phyloP scores from a whole-genome alignment of 2,329 filamentous ascomycete species.

The Fusarium sp. region DNA sequence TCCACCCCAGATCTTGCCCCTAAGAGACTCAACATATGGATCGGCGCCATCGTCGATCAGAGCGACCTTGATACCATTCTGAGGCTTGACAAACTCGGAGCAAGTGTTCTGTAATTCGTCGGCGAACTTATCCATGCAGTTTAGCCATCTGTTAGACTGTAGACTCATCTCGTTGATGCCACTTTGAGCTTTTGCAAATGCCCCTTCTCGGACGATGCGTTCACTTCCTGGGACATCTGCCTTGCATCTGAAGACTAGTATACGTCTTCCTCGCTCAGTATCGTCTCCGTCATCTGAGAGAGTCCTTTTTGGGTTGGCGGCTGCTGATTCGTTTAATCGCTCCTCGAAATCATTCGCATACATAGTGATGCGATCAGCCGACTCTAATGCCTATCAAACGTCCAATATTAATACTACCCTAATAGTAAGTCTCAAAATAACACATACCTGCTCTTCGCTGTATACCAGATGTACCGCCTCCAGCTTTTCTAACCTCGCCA shows the following conservation, averaged over 20 bases:
- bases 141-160: not conserved
- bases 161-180: not conserved
- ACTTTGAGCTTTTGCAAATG: not conserved
- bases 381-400: not conserved
- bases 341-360: not conserved
- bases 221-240: not conserved
- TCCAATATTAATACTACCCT: not conserved
- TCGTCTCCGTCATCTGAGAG: not conserved
- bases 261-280: not conserved
- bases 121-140: constrained; percentile 6
- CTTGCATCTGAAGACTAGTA: not conserved
- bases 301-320: not conserved
- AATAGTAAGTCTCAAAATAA: fast-evolving
- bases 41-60: not conserved
- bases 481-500: not conserved
- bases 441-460: not conserved
- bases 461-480: not conserved
- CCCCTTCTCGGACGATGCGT: not conserved
- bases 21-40: not conserved
- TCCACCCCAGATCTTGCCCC: not conserved
- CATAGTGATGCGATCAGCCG: not conserved
- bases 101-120: not conserved
- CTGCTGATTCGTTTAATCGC: not conserved
- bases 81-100: not conserved
- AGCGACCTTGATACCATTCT: not conserved